Base-by-base conservation (phyloP, 2,329 filamentous ascomycete species). In the Akanthomyces muscarius region DNA sequence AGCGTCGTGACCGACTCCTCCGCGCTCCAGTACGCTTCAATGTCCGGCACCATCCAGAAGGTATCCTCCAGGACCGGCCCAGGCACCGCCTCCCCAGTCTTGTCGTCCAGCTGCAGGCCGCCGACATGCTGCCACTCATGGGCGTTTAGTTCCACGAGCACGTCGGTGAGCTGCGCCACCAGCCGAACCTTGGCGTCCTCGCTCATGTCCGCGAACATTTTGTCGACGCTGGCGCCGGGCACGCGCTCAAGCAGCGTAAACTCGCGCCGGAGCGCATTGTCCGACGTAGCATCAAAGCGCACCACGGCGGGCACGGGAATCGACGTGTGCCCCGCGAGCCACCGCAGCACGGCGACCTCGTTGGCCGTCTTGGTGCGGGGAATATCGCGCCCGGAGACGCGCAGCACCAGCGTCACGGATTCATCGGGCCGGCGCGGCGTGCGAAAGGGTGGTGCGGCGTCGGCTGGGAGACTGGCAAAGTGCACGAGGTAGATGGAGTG, bases 281-380 rank as follows among this genome's bases (percentile, higher is more conserved):
- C 47, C 5, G 63, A 64, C 0, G 68, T 66, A 8, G 64, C 66
- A 56, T 74, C 69, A 60, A 68, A 72, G 8, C 64, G 59, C 14
- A 78, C 64, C 1, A 76, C 63, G 3, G 60, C 66, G 1, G 75
- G 74, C 4, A 76, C 65, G 7, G 75, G 75, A n/a, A 78, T 71
- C 0, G 53, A 62, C 4, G 74, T 76, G 53, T 74, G 68, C n/a
- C 65, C 45, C 10, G 45, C 28, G 6, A 77, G 53, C 75, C 74
- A 77, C 6, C 56, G 63, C 70, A 77, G 74, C 38, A 72, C 65
- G 21, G 65, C 75, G 3, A 74, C 71, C 65, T 78, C 74, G 60
- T 78, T 77, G 13, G 58, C 44, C 13, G 75, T 76, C 61, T 77
- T 77, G 65, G 72, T 71, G 18, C 61, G n/a, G 5, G 74, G 75